Percentiles rank a stretch among this genome's conserved stretches.
Evolutionary conservation across 495 filamentous ascomycete genomes (phyloP).

Genomic region (Bathelium albidoporum): DNA sequence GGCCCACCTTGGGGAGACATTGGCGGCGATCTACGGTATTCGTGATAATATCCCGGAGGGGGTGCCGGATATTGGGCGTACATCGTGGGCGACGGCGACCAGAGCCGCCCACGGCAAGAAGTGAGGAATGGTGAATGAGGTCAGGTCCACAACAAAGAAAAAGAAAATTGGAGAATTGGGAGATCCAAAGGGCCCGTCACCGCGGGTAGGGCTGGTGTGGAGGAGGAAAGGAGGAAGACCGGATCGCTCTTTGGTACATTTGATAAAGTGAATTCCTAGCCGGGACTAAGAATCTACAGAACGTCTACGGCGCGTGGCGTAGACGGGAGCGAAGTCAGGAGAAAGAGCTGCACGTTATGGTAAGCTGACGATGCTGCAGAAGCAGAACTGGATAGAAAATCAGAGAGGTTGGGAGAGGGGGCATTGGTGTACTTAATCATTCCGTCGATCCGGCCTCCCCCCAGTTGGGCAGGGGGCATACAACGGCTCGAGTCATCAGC

Average conservation of each 20-base stretch:
- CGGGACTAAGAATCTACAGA: not conserved
- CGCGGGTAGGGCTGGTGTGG: not conserved
- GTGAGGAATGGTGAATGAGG: not conserved
- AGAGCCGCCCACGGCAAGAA: not conserved
- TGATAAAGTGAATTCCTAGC: conserved; percentile 5
- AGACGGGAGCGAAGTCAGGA: not conserved
- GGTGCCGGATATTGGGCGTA: not conserved
- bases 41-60: conserved; percentile 9
- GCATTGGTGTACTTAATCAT: not conserved
- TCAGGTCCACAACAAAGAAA: not conserved
- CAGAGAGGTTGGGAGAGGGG: not conserved
- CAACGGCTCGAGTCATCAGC: not conserved
- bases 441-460: not conserved
- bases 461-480: not conserved
- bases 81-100: not conserved
- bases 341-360: not conserved
- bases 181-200: conserved; percentile 5
- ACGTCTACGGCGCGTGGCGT: not conserved
- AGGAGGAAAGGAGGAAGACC: conserved; percentile 1
- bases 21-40: conserved; percentile 28
- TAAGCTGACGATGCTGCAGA: not conserved
- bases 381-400: conserved; percentile 2
- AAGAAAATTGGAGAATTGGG: not conserved
- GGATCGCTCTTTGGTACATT: conserved; percentile 3
- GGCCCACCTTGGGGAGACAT: conserved; percentile 25